Evolutionary conservation across 2,329 filamentous ascomycete species (phyloP), one percentile per base, ranked within the genome.

Genomic region (Colletotrichum sublineola): DNA sequence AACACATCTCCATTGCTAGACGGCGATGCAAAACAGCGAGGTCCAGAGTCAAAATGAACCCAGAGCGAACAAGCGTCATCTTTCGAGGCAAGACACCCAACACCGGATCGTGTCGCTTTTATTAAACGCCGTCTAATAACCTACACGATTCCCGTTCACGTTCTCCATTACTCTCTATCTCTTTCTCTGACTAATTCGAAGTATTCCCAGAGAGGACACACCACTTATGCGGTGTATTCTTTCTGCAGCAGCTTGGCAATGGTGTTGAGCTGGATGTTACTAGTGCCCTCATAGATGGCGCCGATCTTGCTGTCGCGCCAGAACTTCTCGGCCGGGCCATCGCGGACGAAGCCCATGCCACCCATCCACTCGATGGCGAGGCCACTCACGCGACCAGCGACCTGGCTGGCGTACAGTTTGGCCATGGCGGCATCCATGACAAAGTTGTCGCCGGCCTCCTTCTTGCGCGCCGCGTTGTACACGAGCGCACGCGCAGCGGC

Each of bases 331-430:
- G 96, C 96, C 71, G 97, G 91, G 0, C 96, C 96, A 82, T 99
- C 96, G 56, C 96, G 88, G 20, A 99, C 96, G 78, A 99, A 99
- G 57, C 96, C 96, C 96, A 99, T 98, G 74, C 96, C 96, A 60
- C 96, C 96, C 96, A 98, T 98, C 96, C 96, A 99, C 85, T 99
- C 96, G 38, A 99, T 91, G 0, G 96, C 96, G 61, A 93, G 88
- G 8, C 95, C 91, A 67, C 92, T 93, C 29, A 99, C 96, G 67
- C 90, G 91, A 29, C 94, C 93, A 0, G 96, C 96, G 42, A 99
- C 94, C 84, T 99, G 96, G 5, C 94, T 96, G 2, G 96, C 91
- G 81, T 93, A 97, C 67, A 99, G 88, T 87, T 99, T 99, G 66
- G 96, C 96, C 96, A 99, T 99, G 77, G 96, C 96, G 12, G 96